phyloP scores from a whole-genome alignment of 768 basidiomycete genomes.

The Macrolepiota fuliginosa region DNA sequence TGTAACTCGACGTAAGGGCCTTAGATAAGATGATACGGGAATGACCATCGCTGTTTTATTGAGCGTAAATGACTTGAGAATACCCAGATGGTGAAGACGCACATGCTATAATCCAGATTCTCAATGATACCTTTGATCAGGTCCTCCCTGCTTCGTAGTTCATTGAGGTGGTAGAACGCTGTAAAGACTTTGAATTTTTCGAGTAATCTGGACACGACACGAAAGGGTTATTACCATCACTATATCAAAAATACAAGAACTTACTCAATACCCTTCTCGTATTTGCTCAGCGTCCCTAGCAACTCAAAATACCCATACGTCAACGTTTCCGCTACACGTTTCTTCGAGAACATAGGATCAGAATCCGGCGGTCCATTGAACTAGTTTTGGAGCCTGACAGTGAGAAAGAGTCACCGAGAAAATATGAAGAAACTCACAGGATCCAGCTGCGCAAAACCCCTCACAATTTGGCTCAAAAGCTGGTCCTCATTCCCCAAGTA shows the following conservation, averaged over 20 bases:
- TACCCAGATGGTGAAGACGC: slow-evolving; percentile 24
- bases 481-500: slow-evolving; percentile 84
- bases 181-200: slow-evolving; percentile 94
- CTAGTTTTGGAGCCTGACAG: slow-evolving; percentile 29
- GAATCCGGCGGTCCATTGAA: slow-evolving; percentile 70
- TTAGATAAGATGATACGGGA: slow-evolving; percentile 91
- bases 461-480: slow-evolving; percentile 78
- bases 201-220: slow-evolving; percentile 58
- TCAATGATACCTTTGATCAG: slow-evolving; percentile 89
- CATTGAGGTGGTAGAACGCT: slow-evolving; percentile 92
- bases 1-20: slow-evolving; percentile 90
- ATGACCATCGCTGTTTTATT: slow-evolving; percentile 77
- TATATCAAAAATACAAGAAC: slow-evolving; percentile 18
- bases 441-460: slow-evolving; percentile 89
- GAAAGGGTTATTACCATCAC: not conserved
- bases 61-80: slow-evolving; percentile 12
- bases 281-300: slow-evolving; percentile 87
- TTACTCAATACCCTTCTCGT: slow-evolving; percentile 86
- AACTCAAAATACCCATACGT: slow-evolving; percentile 95
- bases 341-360: slow-evolving; percentile 83
- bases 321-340: slow-evolving; percentile 76
- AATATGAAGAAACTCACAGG: slow-evolving; percentile 51
- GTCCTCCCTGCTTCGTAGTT: slow-evolving; percentile 88
- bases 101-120: slow-evolving; percentile 90
- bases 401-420: not conserved